Conservation (phyloP, 2,329 filamentous ascomycete species). For the Nigrospora osmanthi region DNA sequence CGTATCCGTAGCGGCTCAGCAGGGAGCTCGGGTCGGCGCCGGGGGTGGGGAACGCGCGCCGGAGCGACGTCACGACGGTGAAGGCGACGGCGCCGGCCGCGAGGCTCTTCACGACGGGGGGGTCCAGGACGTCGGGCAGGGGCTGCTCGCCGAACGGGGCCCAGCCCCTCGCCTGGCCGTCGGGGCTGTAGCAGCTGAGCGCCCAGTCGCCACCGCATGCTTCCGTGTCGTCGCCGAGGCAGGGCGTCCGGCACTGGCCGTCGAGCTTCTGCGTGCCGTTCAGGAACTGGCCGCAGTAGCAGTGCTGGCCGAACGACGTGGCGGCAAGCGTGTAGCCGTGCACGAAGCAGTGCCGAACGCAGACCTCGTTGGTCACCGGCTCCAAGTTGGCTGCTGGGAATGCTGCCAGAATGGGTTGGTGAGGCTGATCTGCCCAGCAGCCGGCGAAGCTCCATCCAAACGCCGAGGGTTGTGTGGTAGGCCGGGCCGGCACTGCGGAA, state of each 20-base stretch:
- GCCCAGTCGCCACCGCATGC: conserved; percentile 42
- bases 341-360: conserved; percentile 38
- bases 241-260: conserved; percentile 36
- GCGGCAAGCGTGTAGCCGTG: conserved; percentile 37
- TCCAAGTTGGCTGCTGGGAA: conserved; percentile 7
- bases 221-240: conserved; percentile 37
- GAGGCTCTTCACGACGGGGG: background rate
- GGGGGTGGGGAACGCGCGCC: background rate
- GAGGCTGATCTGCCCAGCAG: conserved; percentile 18
- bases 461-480: background rate
- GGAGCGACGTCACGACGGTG: background rate
- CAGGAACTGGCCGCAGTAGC: conserved; percentile 37
- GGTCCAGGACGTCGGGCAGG: conserved; percentile 7
- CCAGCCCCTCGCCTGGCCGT: conserved; percentile 24
- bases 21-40: background rate
- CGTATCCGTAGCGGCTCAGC: background rate
- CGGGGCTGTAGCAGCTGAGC: conserved; percentile 34
- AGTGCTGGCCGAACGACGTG: conserved; percentile 38
- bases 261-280: conserved; percentile 30
- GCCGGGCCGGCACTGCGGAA: conserved; percentile 1
- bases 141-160: conserved; percentile 19
- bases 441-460: conserved; percentile 18
- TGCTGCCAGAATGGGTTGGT: conserved; percentile 12
- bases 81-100: background rate
- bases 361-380: conserved; percentile 22